phyloP scores from a whole-genome alignment of 306 rosid genomes.

The Vigna reflexopilosa region DNA sequence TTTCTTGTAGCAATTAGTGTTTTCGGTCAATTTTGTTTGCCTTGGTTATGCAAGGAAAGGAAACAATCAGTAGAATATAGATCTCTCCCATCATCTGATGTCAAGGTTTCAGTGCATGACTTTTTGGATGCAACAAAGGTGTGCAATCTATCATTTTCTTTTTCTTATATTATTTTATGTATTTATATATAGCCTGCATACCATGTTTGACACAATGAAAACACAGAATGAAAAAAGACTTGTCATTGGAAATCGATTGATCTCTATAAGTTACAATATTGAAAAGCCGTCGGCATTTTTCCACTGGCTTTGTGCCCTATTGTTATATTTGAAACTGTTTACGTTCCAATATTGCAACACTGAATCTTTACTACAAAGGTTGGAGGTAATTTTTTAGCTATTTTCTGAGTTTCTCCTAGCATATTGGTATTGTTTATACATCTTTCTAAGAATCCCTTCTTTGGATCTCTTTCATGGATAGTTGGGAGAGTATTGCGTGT shows the following conservation, averaged over 20 bases:
- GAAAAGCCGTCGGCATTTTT: constrained; percentile 12
- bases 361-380: not conserved
- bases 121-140: constrained; percentile 63
- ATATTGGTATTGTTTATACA: constrained; percentile 28
- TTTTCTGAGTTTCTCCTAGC: constrained; percentile 12
- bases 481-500: constrained; percentile 72
- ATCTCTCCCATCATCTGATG: constrained; percentile 61
- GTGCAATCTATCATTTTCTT: constrained; percentile 32
- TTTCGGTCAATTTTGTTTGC: constrained; percentile 62
- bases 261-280: not conserved
- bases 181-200: not conserved
- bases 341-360: not conserved
- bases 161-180: not conserved
- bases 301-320: not conserved
- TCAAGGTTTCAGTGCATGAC: constrained; percentile 51
- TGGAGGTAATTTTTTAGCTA: constrained; percentile 25
- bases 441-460: constrained; percentile 36
- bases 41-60: constrained; percentile 55
- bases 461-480: constrained; percentile 51
- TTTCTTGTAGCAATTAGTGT: constrained; percentile 72
- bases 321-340: not conserved
- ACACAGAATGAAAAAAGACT: not conserved
- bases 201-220: constrained; percentile 4
- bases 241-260: not conserved
- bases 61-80: constrained; percentile 47